Evolutionary conservation across 768 basidiomycete genomes (phyloP), one percentile per base, ranked within the genome.

Genomic region (Polyporus arcularius): DNA sequence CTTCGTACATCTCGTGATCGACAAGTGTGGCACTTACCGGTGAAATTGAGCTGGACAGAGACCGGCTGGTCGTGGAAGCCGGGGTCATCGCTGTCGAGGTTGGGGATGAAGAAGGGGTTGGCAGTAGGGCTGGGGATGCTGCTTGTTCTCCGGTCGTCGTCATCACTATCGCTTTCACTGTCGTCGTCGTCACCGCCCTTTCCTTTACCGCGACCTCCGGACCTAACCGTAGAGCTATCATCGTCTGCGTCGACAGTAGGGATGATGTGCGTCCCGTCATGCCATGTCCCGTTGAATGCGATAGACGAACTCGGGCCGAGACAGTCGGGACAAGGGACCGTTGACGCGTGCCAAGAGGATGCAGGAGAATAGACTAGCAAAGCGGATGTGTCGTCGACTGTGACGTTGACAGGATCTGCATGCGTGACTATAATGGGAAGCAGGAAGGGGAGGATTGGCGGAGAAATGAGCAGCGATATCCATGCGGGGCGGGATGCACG

Each of bases 1-100:
- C 21, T 45, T 26, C 28, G 35, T 16, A 26, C n/a, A 41, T 26
- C 52, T 38, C 52, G 50, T 28, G 57, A 63, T 51, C 14, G 18
- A 12, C 60, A 49, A 52, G 38, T 18, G 38, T 28, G 46, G 14
- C 32, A 70, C 69, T 51, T 42, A 70, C 69, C 69, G 39, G 68
- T 71, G 58, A 73, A 71, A 61, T 67, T 73, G 62, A 71, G 61
- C 35, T 67, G 52, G 4, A 66, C 70, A 3, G 53, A 62, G 21
- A 71, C 70, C 14, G 60, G 55, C 35, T 41, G 39, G 57, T 69
- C 70, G 42, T 64, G 61, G 49, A 68, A 68, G 21, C 64, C 67
- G 4, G 62, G 48, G 49, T 70, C 68, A 57, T 69, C 70, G 38
- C 57, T 60, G 47, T 71, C 68, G 53, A 63, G 45, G 32, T 62